These are phyloP conservation scores for Phytophthora crassamura DNA, from an alignment of 352 stramenopile species.

Conservation along the genomic window DNA sequence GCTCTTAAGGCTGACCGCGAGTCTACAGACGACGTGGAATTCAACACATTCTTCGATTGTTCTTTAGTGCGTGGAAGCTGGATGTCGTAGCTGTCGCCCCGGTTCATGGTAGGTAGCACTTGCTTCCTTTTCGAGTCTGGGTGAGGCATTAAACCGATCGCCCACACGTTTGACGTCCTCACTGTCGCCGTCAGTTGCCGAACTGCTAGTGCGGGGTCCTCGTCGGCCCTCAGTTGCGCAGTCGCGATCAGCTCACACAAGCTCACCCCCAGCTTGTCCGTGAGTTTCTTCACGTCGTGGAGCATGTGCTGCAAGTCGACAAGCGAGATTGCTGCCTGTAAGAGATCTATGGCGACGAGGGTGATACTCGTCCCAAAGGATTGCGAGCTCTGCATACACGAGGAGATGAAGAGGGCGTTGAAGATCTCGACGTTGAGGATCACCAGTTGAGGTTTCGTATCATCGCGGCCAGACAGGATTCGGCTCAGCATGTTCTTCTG, in stretches of 20 bases:
- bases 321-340: slow-evolving; percentile 19
- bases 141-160: background rate
- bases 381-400: slow-evolving; percentile 28
- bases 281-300: slow-evolving; percentile 5
- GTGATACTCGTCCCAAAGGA: slow-evolving; percentile 26
- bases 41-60: background rate
- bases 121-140: slow-evolving; percentile 11
- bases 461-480: slow-evolving; percentile 20
- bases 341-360: slow-evolving; percentile 27
- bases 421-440: slow-evolving; percentile 40
- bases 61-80: background rate
- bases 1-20: background rate
- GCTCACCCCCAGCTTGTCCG: slow-evolving; percentile 14
- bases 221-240: background rate
- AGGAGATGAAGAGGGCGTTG: slow-evolving; percentile 34
- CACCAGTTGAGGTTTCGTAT: slow-evolving; percentile 29
- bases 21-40: background rate
- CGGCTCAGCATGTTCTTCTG: slow-evolving; percentile 43
- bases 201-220: slow-evolving; percentile 7
- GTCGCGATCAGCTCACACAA: slow-evolving; percentile 12
- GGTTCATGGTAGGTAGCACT: slow-evolving; percentile 21
- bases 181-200: background rate
- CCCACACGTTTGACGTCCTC: background rate
- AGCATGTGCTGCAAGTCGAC: slow-evolving; percentile 28
- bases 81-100: slow-evolving; percentile 1